A percentile compares a stretch with the other conserved stretches of the same genome.
These are phyloP conservation scores for Phytophthora macrochlamydospora DNA, from an alignment of 352 stramenopile genomes.

Conservation along the genomic window DNA sequence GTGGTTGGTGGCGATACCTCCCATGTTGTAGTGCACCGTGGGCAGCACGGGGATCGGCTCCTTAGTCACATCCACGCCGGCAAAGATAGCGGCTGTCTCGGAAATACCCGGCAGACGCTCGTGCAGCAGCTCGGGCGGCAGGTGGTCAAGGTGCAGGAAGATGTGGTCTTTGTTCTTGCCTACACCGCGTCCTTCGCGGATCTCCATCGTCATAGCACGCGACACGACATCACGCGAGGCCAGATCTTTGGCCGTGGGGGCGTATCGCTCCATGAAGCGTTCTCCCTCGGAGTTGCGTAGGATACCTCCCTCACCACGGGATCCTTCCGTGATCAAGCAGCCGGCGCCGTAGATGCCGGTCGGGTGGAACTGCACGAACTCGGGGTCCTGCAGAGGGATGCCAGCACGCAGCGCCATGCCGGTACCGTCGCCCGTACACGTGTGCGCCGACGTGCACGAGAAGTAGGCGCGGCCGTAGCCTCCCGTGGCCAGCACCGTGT, in stretches of 20 bases:
- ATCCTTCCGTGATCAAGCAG: constrained; percentile 98
- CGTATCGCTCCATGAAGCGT: constrained; percentile 96
- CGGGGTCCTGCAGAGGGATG: constrained; percentile 94
- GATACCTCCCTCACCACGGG: constrained; percentile 96
- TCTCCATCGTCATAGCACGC: constrained; percentile 98
- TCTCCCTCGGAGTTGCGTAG: constrained; percentile 95
- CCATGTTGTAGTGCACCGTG: constrained; percentile 99
- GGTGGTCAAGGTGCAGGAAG: constrained; percentile 97
- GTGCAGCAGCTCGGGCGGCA: constrained; percentile 93
- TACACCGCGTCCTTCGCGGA: constrained; percentile 94
- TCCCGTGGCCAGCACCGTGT: constrained; percentile 94
- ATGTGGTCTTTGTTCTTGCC: constrained; percentile 94
- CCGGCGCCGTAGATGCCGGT: constrained; percentile 98
- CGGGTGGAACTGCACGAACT: constrained; percentile 98
- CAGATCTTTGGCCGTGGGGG: constrained; percentile 96
- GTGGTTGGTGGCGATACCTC: constrained; percentile 97
- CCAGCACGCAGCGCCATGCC: constrained; percentile 96
- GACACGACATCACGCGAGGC: constrained; percentile 95
- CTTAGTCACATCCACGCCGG: constrained; percentile 97
- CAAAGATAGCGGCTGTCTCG: constrained; percentile 97
- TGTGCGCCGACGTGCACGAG: constrained; percentile 96
- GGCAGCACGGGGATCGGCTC: constrained; percentile 97
- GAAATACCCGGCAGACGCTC: constrained; percentile 95
- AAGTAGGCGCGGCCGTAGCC: constrained; percentile 97
- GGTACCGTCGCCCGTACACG: constrained; percentile 96